Evolutionary conservation across 352 stramenopile species (phyloP).

Genomic region (Phytopythium kandeliae): DNA sequence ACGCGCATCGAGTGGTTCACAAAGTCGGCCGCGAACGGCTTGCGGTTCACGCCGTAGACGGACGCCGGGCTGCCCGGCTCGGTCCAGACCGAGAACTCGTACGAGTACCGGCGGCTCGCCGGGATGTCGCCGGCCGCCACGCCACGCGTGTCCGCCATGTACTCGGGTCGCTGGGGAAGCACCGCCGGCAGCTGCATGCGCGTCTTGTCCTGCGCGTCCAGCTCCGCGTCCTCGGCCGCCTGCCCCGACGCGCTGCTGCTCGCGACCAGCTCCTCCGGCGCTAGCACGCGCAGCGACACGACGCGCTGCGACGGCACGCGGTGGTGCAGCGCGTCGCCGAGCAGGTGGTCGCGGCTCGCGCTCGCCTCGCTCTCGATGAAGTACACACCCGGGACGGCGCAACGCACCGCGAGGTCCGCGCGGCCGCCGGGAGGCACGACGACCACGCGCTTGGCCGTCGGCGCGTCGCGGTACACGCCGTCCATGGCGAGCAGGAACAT

Average conservation of each 20-base stretch:
- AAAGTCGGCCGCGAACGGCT: slow-evolving; percentile 30
- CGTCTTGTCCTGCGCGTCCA: slow-evolving; percentile 17
- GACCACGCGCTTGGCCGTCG: slow-evolving; percentile 37
- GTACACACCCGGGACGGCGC: slow-evolving; percentile 39
- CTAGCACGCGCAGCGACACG: slow-evolving; percentile 41
- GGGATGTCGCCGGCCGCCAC: slow-evolving; percentile 14
- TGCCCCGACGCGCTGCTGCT: slow-evolving; percentile 2
- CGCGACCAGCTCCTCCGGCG: slow-evolving; percentile 3
- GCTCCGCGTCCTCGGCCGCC: slow-evolving; percentile 16
- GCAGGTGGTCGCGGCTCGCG: slow-evolving; percentile 43
- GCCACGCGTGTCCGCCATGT: slow-evolving; percentile 41
- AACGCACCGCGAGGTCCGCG: slow-evolving; percentile 56
- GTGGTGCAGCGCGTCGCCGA: slow-evolving; percentile 59
- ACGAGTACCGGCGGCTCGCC: slow-evolving; percentile 45
- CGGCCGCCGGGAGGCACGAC: slow-evolving; percentile 61
- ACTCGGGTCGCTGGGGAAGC: slow-evolving; percentile 44
- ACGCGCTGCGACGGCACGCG: slow-evolving; percentile 65
- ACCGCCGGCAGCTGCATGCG: slow-evolving; percentile 25
- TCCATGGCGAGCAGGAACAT: slow-evolving; percentile 63
- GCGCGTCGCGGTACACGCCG: slow-evolving; percentile 53
- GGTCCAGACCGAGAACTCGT: slow-evolving; percentile 76
- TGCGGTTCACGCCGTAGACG: slow-evolving; percentile 61
- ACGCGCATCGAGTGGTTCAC: slow-evolving; percentile 69
- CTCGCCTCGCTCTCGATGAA: slow-evolving; percentile 63
- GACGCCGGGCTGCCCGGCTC: slow-evolving; percentile 23